These are phyloP conservation scores for Chaetomiaceae sp. DNA, from an alignment of 2,329 filamentous ascomycete species.

Conservation along the genomic window DNA sequence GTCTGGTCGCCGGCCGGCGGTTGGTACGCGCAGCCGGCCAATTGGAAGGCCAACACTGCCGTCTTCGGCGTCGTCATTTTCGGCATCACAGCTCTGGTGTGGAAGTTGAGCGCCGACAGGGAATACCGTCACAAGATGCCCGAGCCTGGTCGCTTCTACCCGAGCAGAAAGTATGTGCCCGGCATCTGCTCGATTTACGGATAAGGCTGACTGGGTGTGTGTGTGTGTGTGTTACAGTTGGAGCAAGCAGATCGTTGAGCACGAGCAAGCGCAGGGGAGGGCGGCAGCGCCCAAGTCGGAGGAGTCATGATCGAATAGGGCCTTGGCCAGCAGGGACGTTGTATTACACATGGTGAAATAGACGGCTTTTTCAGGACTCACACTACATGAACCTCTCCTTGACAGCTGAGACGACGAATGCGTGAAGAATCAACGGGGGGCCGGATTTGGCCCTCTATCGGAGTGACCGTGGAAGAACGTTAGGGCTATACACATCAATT, in stretches of 20 bases:
- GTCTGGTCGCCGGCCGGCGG: conserved; percentile 98
- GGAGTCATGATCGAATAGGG: conserved; percentile 16
- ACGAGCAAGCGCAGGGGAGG: conserved; percentile 39
- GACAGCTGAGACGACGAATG: too few species aligned
- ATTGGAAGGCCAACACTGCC: conserved; percentile 88
- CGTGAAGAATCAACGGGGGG: too few species aligned
- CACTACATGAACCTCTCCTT: too few species aligned
- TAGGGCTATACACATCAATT: too few species aligned
- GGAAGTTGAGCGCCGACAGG: conserved; percentile 67
- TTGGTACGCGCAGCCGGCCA: conserved; percentile 91
- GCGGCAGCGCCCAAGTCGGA: conserved; percentile 15
- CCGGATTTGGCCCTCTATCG: too few species aligned
- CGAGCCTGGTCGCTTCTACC: conserved; percentile 73
- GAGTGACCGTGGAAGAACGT: too few species aligned
- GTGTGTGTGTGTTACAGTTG: conserved; percentile 35
- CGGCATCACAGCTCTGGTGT: conserved; percentile 61
- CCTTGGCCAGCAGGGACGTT: neutral
- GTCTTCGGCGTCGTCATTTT: conserved; percentile 41
- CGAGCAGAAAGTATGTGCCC: conserved; percentile 75
- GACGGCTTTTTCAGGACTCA: neutral
- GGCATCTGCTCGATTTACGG: conserved; percentile 19
- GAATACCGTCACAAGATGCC: conserved; percentile 75
- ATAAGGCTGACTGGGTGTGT: neutral
- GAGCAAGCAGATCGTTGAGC: conserved; percentile 43
- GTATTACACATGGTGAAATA: conserved; percentile 14